Evolutionary conservation across 1,284 basidiomycete genomes (phyloP).

Genomic region (Fomes fomentarius): DNA sequence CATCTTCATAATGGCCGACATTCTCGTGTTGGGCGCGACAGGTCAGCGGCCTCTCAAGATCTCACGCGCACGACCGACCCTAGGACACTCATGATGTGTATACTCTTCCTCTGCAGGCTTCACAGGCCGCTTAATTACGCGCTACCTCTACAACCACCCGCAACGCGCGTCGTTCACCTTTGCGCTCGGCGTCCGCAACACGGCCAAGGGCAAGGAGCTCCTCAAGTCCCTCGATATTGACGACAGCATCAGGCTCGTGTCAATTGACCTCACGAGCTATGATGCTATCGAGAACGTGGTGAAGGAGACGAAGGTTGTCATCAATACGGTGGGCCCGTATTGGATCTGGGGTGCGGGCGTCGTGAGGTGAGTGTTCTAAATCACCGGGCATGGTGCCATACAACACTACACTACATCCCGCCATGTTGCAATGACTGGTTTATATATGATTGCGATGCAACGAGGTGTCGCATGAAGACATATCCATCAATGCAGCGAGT

Average conservation of each 20-base stretch:
- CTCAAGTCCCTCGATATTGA: constrained; percentile 43
- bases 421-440: no score
- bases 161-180: constrained; percentile 63
- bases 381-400: no score
- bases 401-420: no score
- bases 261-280: constrained; percentile 55
- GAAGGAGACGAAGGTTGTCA: constrained; percentile 58
- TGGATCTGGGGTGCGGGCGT: constrained; percentile 67
- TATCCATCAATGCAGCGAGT: no score
- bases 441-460: no score
- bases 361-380: constrained; percentile 43
- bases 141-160: constrained; percentile 63
- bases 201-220: constrained; percentile 53
- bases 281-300: constrained; percentile 56
- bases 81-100: neutral
- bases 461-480: no score
- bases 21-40: constrained; percentile 68
- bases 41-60: constrained; percentile 30
- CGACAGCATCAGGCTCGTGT: constrained; percentile 45
- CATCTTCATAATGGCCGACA: constrained; percentile 42
- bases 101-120: constrained; percentile 45
- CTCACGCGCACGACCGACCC: neutral
- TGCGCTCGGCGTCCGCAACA: constrained; percentile 62
- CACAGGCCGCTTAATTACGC: constrained; percentile 64
- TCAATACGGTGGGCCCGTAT: constrained; percentile 71